These are phyloP conservation scores for Litsea cubeba DNA, from an alignment of 164 flowering plant species.

Conservation along the genomic window DNA sequence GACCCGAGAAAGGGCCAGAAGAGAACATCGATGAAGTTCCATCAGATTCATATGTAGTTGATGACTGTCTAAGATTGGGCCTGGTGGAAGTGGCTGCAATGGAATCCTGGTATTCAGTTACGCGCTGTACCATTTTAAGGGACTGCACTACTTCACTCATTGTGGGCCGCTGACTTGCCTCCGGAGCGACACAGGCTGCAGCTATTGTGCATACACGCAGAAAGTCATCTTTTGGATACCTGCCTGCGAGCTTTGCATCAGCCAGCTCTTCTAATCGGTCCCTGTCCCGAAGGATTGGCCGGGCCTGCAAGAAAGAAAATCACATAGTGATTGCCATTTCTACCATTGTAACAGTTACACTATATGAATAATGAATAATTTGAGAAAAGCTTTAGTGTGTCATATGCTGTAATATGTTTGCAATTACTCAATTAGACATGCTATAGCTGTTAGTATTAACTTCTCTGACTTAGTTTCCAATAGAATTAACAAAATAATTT, in stretches of 20 bases:
- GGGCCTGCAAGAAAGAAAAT: slow-evolving; percentile 54
- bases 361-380: no score
- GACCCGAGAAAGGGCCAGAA: slow-evolving; percentile 90
- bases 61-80: slow-evolving; percentile 75
- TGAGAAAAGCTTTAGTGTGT: background rate
- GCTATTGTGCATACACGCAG: slow-evolving; percentile 92
- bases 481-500: no score
- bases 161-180: slow-evolving; percentile 88
- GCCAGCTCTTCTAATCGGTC: slow-evolving; percentile 87
- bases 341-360: no score
- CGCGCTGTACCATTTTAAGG: slow-evolving; percentile 92
- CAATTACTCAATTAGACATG: background rate
- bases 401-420: background rate
- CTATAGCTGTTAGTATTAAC: background rate
- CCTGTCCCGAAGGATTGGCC: slow-evolving; percentile 87
- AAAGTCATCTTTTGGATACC: slow-evolving; percentile 87
- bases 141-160: slow-evolving; percentile 99
- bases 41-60: slow-evolving; percentile 86
- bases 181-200: slow-evolving; percentile 97
- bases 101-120: slow-evolving; percentile 71
- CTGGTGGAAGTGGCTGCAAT: slow-evolving; percentile 36
- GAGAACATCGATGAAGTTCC: slow-evolving; percentile 93
- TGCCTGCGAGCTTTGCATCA: slow-evolving; percentile 70
- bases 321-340: background rate
- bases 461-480: no score